Base-by-base conservation (phyloP, 768 basidiomycete species). In the Termitomyces sp. region DNA sequence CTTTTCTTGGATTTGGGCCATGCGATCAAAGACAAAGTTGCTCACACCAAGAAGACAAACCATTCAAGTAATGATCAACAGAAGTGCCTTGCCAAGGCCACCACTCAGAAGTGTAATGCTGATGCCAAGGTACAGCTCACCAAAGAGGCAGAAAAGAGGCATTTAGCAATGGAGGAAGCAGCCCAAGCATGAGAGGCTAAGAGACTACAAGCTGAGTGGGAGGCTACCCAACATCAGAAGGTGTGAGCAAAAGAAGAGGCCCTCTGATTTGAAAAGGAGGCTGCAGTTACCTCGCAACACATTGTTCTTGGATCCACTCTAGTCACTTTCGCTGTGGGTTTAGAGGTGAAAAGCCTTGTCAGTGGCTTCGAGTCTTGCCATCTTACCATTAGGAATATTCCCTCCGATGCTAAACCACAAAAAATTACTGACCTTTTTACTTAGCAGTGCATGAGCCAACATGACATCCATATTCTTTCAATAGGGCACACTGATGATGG, bases 291-390 rank as follows among this genome's bases (percentile, higher is more conserved):
- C 1, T 71, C 77, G 11, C 77, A 69, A 53, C 73, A 73, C 48
- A 59, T 80, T n/a, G 75, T 82, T 16, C 71, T 72, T n/a, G 78
- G 76, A 7, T 72, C 75, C 19, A 77, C 75, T 43, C 68, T 84
- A 41, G 76, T 81, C 19, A 80, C 80, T 2, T 84, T 73, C 41
- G 71, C 72, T 29, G 77, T 81, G 3, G 84, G 84, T 6, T 64
- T 82, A 35, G 68, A 75, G n/a, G 69, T 86, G 38, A 68, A 67
- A 38, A 64, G 70, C 32, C 59, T 83, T 31, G 65, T 81, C 29
- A 71, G 77, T 17, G 82, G 81, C 4, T 84, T 82, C 59, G 81
- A 86, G 41, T 75, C 78, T 6, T 81, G 78, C 61, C 72, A 72
- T 10, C 65, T 86, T 25, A 75, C 65, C 1, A 67, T 86, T 46